phyloP scores from a whole-genome alignment of 164 flowering plant genomes.

The Aristolochia californica region DNA sequence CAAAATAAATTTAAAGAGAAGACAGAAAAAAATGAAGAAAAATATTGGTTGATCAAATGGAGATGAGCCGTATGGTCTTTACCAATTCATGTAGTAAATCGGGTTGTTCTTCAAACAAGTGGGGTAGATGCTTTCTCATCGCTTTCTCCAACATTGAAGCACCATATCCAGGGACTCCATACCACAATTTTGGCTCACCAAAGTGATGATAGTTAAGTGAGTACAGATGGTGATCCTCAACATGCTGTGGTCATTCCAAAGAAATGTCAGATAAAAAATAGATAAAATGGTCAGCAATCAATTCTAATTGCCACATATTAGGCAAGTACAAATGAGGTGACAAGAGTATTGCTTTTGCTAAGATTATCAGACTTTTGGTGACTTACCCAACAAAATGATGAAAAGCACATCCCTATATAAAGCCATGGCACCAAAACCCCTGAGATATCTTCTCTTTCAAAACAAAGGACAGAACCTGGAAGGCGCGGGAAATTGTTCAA shows the following conservation, averaged over 20 bases:
- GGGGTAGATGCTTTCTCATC: conserved; percentile 77
- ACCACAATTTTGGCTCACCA: conserved; percentile 91
- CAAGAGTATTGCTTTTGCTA: not conserved
- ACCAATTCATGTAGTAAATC: conserved; percentile 74
- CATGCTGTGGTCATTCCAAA: conserved; percentile 44
- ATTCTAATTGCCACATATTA: not conserved
- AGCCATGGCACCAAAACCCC: conserved; percentile 94
- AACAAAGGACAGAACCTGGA: conserved; percentile 67
- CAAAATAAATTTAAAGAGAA: no score
- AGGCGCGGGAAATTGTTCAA: conserved; percentile 75
- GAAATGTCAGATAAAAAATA: conserved; percentile 2
- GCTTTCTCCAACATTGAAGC: conserved; percentile 58
- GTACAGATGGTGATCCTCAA: conserved; percentile 87
- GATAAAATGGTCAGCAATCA: not conserved
- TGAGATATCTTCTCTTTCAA: conserved; percentile 67
- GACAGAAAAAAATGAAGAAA: not conserved
- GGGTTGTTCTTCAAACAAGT: conserved; percentile 72
- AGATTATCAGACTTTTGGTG: not conserved
- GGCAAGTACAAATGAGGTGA: not conserved
- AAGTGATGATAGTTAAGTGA: conserved; percentile 73
- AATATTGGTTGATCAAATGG: not conserved
- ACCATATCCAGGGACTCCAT: conserved; percentile 72
- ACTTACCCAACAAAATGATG: conserved; percentile 96
- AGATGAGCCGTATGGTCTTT: conserved; percentile 3
- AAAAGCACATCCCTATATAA: conserved; percentile 89